These are phyloP conservation scores for Setomelanomma holmii DNA, from an alignment of 2,329 filamentous ascomycete genomes.

Conservation along the genomic window DNA sequence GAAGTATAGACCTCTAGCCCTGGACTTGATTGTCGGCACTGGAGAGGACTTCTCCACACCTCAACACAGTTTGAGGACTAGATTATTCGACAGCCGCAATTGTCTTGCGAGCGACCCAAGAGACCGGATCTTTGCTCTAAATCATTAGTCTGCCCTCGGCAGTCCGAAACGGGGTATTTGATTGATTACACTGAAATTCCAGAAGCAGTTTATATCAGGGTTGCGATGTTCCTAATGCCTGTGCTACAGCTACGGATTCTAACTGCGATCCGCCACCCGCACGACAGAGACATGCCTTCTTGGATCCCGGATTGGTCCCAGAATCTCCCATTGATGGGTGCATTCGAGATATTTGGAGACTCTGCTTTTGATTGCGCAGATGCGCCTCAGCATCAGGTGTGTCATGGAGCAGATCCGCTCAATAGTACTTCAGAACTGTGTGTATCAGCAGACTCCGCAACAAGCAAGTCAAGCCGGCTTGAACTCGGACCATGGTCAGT, in stretches of 20 bases:
- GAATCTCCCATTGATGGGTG: constrained; percentile 9
- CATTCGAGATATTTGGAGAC: too few species aligned
- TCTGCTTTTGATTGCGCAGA: too few species aligned
- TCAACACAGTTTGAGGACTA: constrained; percentile 6
- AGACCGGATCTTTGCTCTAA: constrained; percentile 12
- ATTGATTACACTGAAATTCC: constrained; percentile 3
- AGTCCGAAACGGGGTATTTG: constrained; percentile 1
- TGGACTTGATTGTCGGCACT: too few species aligned
- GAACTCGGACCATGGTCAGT: too few species aligned
- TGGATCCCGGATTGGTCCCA: constrained; percentile 17
- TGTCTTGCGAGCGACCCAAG: constrained; percentile 11
- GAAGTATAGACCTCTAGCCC: too few species aligned
- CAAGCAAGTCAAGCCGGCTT: too few species aligned
- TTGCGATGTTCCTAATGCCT: constrained; percentile 7
- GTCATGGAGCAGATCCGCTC: too few species aligned
- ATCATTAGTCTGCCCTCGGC: constrained; percentile 3
- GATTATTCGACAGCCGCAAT: constrained; percentile 3
- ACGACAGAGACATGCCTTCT: constrained; percentile 7
- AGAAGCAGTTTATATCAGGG: constrained; percentile 1
- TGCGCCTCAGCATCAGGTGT: too few species aligned
- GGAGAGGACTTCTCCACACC: too few species aligned
- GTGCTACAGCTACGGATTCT: constrained; percentile 4
- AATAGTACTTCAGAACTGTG: too few species aligned
- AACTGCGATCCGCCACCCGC: constrained; percentile 10
- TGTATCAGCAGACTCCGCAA: too few species aligned